Evolutionary conservation across 768 basidiomycete species (phyloP), one percentile per base, ranked within the genome.

Genomic region (Lactarius hatsudake): DNA sequence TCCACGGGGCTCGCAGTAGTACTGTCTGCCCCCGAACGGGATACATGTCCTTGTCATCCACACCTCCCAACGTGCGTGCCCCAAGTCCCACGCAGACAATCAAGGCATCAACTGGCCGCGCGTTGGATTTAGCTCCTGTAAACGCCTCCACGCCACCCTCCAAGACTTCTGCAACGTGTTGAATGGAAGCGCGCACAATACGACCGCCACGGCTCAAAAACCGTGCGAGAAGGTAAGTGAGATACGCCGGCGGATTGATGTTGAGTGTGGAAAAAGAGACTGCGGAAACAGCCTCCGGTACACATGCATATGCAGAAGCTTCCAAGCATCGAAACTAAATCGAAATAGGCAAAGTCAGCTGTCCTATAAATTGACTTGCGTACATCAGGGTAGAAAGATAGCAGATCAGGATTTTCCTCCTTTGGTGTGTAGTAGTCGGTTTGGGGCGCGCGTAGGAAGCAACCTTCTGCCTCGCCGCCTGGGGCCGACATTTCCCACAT

Each of bases 401-500:
- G 51, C 30, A 72, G 71, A n/a, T 83, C 78, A 0, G 81, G 76
- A 26, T 78, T 75, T 5, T 77, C 75, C 55, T 77, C 78, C 20
- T 75, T 76, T 17, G 79, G 78, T 32, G 75, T 76, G 73, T 81
- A 85, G 73, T 86, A 87, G 71, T 91, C 87, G 0, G 82, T 86
- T 65, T 93, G 87, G 0, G 76, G 77, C 17, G 88, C 75, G 51
- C 89, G 85, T 45, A 88, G 75, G 79, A 93, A 90, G 66, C 83
- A 86, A 28, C 81, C 79, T 66, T 89, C 85, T 0, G 84, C 81
- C 13, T 79, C 78, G 38, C 79, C 79, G 2, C 83, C 84, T 0
- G 85, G 85, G 5, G 80, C 82, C 0, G 91, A 92, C 69, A 93
- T 79, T 65, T 83, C 78, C 89, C 89, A 91, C 84, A 94, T 85